Evolutionary conservation across 164 flowering plant genomes (phyloP).

Genomic region (Hamamelis virginiana): DNA sequence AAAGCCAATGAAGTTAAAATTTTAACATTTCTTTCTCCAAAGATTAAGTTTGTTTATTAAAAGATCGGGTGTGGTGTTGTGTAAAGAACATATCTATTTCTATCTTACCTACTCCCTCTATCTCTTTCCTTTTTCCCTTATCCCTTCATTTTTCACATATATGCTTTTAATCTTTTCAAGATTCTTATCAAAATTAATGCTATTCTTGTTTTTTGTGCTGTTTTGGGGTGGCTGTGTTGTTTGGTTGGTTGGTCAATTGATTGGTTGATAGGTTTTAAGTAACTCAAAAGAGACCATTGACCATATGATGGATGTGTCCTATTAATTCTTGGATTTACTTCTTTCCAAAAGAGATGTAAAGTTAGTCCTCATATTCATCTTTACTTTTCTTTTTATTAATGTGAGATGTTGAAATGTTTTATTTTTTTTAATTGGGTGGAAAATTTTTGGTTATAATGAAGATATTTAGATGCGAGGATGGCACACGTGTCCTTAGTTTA

Average conservation of each 20-base stretch:
- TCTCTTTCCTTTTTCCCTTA: background rate
- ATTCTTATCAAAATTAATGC: constrained; percentile 7
- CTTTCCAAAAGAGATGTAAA: no score
- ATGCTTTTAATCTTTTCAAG: constrained; percentile 12
- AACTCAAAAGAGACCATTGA: constrained; percentile 6
- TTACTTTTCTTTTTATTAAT: no score
- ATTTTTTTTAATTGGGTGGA: no score
- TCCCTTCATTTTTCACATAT: background rate
- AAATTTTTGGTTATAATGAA: no score
- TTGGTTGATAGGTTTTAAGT: background rate
- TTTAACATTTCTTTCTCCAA: background rate
- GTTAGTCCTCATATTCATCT: no score
- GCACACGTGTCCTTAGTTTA: no score
- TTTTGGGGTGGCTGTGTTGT: constrained; percentile 5
- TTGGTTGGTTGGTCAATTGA: constrained; percentile 1
- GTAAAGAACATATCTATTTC: background rate
- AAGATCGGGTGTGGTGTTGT: background rate
- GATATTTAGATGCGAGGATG: no score
- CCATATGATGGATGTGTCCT: no score
- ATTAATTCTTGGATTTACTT: no score
- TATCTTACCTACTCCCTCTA: background rate
- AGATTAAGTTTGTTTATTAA: background rate
- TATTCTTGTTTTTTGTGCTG: background rate
- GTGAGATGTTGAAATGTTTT: no score
- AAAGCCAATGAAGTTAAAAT: background rate